These are phyloP conservation scores for Backusella luteola DNA, from an alignment of 192 early-diverging fungal species.

Conservation along the genomic window DNA sequence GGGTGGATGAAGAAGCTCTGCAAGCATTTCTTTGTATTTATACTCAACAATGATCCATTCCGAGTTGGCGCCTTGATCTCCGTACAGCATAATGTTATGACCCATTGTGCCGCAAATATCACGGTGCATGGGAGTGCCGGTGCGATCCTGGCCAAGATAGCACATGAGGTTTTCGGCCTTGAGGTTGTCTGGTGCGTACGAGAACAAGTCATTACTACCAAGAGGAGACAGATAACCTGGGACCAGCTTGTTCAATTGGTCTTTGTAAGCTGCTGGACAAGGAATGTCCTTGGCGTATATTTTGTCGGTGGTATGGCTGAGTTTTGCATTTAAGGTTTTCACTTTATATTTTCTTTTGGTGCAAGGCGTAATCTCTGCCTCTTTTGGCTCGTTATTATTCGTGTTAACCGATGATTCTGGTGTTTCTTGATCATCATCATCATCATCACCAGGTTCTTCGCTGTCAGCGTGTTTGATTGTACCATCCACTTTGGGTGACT, in stretches of 20 bases:
- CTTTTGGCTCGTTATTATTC: background rate
- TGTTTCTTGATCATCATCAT: background rate
- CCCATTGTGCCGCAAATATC: conserved; percentile 37
- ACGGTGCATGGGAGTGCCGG: conserved; percentile 21
- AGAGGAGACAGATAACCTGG: conserved; percentile 23
- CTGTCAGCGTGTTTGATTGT: background rate
- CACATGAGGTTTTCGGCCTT: conserved; percentile 35
- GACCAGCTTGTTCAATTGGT: background rate
- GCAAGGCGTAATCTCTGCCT: background rate
- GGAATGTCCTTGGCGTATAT: conserved; percentile 29
- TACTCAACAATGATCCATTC: conserved; percentile 24
- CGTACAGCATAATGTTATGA: conserved; percentile 35
- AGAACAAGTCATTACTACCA: conserved; percentile 23
- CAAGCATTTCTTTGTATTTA: background rate
- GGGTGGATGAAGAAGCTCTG: background rate
- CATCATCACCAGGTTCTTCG: background rate
- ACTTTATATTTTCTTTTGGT: background rate
- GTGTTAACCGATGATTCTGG: background rate
- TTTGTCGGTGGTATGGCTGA: background rate
- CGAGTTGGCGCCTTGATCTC: conserved; percentile 9
- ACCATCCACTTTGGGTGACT: background rate
- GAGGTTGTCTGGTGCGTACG: conserved; percentile 14
- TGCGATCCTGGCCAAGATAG: conserved; percentile 27
- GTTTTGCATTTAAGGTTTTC: background rate
- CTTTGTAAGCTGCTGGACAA: conserved; percentile 17